These are phyloP conservation scores for Aureobasidium musti DNA, from an alignment of 2,329 filamentous ascomycete species.

Conservation along the genomic window DNA sequence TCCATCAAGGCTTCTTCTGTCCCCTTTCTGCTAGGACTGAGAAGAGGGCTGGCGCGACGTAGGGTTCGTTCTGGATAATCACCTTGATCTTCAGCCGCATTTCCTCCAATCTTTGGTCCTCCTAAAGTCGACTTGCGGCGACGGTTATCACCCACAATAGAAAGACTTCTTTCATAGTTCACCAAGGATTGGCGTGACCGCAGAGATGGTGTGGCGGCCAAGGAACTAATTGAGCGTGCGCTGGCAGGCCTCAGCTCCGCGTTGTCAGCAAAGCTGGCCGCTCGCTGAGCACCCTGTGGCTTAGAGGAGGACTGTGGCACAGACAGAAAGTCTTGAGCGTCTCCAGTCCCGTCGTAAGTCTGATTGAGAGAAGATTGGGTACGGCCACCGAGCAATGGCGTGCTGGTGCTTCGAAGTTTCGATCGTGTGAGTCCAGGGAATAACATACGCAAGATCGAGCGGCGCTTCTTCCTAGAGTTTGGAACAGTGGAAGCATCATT, in stretches of 20 bases:
- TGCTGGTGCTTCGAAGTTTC: slow-evolving; percentile 36
- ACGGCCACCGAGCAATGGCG: slow-evolving; percentile 32
- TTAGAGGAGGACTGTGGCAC: slow-evolving; percentile 28
- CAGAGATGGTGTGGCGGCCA: neutral
- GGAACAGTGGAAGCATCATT: slow-evolving; percentile 32
- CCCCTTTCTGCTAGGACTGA: slow-evolving; percentile 7
- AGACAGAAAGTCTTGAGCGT: slow-evolving; percentile 33
- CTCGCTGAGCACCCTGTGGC: slow-evolving; percentile 26
- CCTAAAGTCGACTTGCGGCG: slow-evolving; percentile 36
- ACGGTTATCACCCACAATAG: slow-evolving; percentile 37
- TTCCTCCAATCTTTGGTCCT: slow-evolving; percentile 32
- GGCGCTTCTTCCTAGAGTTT: slow-evolving; percentile 36
- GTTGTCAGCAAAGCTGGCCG: slow-evolving; percentile 5
- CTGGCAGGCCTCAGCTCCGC: neutral
- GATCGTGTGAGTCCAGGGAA: slow-evolving; percentile 34
- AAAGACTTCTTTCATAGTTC: slow-evolving; percentile 38
- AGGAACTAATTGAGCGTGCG: neutral
- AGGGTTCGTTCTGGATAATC: slow-evolving; percentile 31
- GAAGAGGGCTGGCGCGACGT: slow-evolving; percentile 32
- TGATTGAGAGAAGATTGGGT: neutral
- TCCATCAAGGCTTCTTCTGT: slow-evolving; percentile 37
- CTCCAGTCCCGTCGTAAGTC: slow-evolving; percentile 35
- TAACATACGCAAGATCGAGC: slow-evolving; percentile 38
- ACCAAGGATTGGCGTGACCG: slow-evolving; percentile 34
- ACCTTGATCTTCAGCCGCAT: slow-evolving; percentile 34